These are phyloP conservation scores for Fusarium succisae DNA, from an alignment of 2,329 filamentous ascomycete species.

Conservation along the genomic window DNA sequence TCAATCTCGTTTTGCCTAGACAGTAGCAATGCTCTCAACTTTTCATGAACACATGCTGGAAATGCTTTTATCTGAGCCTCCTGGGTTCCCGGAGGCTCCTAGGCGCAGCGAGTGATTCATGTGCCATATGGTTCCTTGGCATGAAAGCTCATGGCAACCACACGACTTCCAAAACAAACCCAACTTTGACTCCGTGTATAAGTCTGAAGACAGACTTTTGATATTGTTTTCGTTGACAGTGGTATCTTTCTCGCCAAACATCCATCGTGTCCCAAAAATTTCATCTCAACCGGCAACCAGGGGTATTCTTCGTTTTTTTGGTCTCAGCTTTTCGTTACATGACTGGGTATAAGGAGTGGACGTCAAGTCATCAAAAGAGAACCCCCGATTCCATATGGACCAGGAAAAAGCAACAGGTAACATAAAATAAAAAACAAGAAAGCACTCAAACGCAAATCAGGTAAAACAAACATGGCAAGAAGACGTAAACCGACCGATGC, in stretches of 20 bases:
- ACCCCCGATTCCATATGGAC: conserved; percentile 39
- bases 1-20: conserved; percentile 33
- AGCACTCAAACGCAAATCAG: conserved; percentile 30
- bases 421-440: conserved; percentile 25
- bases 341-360: conserved; percentile 50
- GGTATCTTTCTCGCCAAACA: conserved; percentile 43
- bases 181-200: conserved; percentile 38
- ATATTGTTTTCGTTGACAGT: conserved; percentile 37
- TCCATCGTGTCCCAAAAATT: conserved; percentile 38
- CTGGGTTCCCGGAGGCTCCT: neutral
- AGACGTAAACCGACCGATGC: conserved; percentile 58
- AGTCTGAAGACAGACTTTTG: conserved; percentile 32
- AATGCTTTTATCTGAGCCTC: conserved; percentile 8
- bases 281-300: conserved; percentile 40
- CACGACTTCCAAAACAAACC: conserved; percentile 31
- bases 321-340: conserved; percentile 45
- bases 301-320: conserved; percentile 49
- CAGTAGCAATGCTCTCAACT: conserved; percentile 35
- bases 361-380: conserved; percentile 49
- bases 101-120: conserved; percentile 24
- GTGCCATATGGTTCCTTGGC: conserved; percentile 8
- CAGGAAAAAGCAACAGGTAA: conserved; percentile 34
- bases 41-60: conserved; percentile 26
- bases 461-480: conserved; percentile 46
- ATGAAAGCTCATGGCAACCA: conserved; percentile 26